Evolutionary conservation across 208 protist species (phyloP), one percentile per base, ranked within the genome.

Genomic region (Leishmania martiniquensis): DNA sequence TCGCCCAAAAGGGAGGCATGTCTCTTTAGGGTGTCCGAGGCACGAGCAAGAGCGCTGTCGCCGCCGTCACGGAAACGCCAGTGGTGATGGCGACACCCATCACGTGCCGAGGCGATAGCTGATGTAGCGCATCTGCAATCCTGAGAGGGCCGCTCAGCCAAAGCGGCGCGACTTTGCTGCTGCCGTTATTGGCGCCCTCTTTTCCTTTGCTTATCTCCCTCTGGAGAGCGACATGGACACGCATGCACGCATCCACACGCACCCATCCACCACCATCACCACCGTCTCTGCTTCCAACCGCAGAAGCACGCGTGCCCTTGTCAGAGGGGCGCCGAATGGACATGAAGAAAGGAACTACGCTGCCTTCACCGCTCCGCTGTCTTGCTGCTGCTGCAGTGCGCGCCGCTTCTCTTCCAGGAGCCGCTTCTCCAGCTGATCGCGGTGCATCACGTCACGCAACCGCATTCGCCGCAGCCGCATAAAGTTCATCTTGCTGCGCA

Each of bases 381-480:
- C 45, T 63, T 69, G 25, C 45, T 59, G 29, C 7, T 54, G 29
- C 75, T 67, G 76, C 51, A 73, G 39, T 47, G 73, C 79, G 51
- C 79, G 42, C 1, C 88, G 89, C 77, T 76, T 84, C 72, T 91
- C 89, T 68, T 91, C 91, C 34, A 97, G 78, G 76, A 97, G 68
- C 25, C 77, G 82, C 86, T 92, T 86, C 79, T 97, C 91, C 2
- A 96, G 78, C 59, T 82, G 73, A 75, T 97, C 91, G 5, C 93
- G 90, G 75, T 96, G 89, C 77, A 96, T 85, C 37, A 97, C 89
- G 76, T 97, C 93, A 15, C 91, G 87, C 65, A 97, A 69, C 0
- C 91, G 85, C 91, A 96, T 95, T 1, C 90, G 88, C 9, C 93
- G 90, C 55, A 92, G 83, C n/a, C 76, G 82, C 89, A 95, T 95